A percentile compares a stretch with the other conserved stretches of the same genome.
These are phyloP conservation scores for Aeschynomene evenia DNA, from an alignment of 306 rosid genomes.

Conservation along the genomic window DNA sequence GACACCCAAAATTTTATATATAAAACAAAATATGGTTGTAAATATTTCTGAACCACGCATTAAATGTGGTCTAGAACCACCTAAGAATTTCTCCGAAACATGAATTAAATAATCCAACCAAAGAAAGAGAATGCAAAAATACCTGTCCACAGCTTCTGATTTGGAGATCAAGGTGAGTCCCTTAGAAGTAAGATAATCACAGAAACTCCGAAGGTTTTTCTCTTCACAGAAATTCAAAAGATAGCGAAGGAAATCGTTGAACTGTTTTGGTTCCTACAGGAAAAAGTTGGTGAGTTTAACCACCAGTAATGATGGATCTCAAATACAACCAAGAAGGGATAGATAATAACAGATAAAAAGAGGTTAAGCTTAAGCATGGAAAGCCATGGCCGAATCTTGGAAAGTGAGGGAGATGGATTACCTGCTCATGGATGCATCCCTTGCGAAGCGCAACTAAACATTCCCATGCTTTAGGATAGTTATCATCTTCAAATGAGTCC, in stretches of 20 bases:
- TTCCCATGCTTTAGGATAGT: slow-evolving; percentile 59
- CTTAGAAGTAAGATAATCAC: slow-evolving; percentile 60
- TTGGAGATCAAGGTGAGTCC: slow-evolving; percentile 67
- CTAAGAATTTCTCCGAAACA: too few species aligned
- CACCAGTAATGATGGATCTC: neutral
- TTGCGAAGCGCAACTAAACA: slow-evolving; percentile 73
- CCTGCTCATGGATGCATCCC: slow-evolving; percentile 86
- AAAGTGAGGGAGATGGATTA: slow-evolving; percentile 28
- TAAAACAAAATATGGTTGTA: too few species aligned
- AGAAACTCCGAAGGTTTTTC: slow-evolving; percentile 52
- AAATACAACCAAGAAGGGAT: slow-evolving; percentile 18
- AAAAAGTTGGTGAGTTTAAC: neutral
- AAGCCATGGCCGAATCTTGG: neutral
- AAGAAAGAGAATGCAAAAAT: neutral
- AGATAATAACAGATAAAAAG: slow-evolving; percentile 9
- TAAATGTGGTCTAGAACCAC: too few species aligned
- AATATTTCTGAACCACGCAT: too few species aligned
- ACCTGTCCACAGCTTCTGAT: slow-evolving; percentile 87
- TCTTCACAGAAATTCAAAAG: slow-evolving; percentile 62
- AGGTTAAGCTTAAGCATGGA: neutral
- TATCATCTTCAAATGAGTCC: slow-evolving; percentile 70
- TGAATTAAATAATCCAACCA: neutral
- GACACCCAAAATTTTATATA: too few species aligned
- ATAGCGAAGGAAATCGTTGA: slow-evolving; percentile 66
- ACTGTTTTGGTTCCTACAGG: slow-evolving; percentile 79